Conservation (phyloP, 768 basidiomycete species). For the Mrakia blollopis region DNA sequence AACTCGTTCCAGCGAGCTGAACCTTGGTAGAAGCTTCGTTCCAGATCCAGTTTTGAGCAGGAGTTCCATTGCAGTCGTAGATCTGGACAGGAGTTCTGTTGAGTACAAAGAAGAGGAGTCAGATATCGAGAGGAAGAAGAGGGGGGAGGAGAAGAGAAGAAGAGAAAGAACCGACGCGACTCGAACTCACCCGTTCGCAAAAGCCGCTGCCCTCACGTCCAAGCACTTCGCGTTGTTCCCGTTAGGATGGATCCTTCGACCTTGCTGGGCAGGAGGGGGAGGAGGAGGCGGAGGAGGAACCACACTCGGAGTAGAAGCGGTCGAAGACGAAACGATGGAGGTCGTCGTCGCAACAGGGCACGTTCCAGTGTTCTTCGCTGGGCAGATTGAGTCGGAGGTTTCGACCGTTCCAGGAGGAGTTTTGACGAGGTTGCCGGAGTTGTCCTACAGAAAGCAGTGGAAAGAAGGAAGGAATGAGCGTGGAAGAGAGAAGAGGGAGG, state of each 20-base stretch:
- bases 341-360: background rate
- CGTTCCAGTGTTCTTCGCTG: background rate
- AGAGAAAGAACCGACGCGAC: background rate
- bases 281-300: too few species aligned
- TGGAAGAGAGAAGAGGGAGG: background rate
- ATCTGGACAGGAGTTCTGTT: constrained; percentile 2
- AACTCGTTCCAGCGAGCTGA: background rate
- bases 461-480: background rate
- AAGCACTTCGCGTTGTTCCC: background rate
- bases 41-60: background rate
- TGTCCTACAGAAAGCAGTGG: background rate
- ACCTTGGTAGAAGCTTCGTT: constrained; percentile 10
- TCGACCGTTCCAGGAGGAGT: background rate
- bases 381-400: background rate
- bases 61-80: constrained; percentile 16
- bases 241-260: constrained; percentile 7
- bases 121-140: background rate
- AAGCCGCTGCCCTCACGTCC: background rate
- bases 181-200: background rate
- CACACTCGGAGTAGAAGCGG: background rate
- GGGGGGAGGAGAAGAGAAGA: too few species aligned
- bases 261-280: background rate
- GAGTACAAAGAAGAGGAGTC: background rate
- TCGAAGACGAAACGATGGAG: background rate
- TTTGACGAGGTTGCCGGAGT: background rate